phyloP scores from a whole-genome alignment of 2,329 filamentous ascomycete genomes.

The Nemania serpens region DNA sequence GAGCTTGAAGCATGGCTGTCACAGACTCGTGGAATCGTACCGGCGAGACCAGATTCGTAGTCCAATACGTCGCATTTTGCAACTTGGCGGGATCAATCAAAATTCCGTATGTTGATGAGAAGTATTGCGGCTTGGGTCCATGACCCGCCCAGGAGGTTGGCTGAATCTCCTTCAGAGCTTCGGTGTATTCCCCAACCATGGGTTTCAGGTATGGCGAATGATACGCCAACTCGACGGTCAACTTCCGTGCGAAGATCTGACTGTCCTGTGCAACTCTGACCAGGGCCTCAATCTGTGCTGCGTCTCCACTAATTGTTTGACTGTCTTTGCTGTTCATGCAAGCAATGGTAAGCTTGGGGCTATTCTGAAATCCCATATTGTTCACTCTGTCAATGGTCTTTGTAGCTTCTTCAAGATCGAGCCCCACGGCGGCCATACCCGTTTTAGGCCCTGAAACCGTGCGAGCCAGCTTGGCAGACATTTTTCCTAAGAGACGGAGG shows the following conservation, averaged over 20 bases:
- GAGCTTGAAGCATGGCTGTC: conserved; percentile 4
- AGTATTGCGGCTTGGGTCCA: neutral
- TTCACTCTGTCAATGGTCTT: conserved; percentile 14
- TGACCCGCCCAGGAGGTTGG: neutral
- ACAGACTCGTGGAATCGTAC: conserved; percentile 22
- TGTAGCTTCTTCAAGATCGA: conserved; percentile 8
- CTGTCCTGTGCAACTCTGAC: conserved; percentile 12
- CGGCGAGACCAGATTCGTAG: conserved; percentile 23
- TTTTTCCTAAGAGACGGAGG: neutral
- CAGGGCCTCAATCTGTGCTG: conserved; percentile 19
- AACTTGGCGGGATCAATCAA: conserved; percentile 2
- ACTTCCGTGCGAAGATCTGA: conserved; percentile 26
- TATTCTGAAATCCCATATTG: neutral
- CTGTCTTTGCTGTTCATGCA: conserved; percentile 30
- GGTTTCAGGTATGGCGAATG: conserved; percentile 41
- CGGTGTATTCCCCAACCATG: conserved; percentile 34
- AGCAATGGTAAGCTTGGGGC: conserved; percentile 10
- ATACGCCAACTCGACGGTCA: conserved; percentile 31
- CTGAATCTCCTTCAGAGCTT: conserved; percentile 14
- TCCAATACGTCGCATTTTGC: conserved; percentile 42
- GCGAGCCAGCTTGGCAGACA: conserved; percentile 4
- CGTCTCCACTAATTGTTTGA: conserved; percentile 34
- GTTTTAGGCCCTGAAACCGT: neutral
- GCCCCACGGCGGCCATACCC: conserved; percentile 14
- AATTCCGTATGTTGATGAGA: conserved; percentile 15